Conservation (phyloP, 2,329 filamentous ascomycete species). For the Xylariaceae sp. region DNA sequence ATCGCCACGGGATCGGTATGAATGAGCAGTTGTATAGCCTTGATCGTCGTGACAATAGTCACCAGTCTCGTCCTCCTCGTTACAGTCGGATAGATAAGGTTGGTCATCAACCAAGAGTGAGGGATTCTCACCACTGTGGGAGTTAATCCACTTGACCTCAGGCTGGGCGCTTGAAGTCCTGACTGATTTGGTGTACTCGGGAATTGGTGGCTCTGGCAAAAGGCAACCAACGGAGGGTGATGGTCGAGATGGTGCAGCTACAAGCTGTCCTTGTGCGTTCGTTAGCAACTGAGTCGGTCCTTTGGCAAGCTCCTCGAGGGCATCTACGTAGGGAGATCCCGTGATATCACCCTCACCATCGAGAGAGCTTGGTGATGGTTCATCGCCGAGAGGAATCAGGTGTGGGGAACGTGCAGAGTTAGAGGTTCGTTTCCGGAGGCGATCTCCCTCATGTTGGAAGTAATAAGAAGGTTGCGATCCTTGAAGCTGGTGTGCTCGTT, state of each 20-base stretch:
- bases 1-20: conserved; percentile 66
- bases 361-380: background rate
- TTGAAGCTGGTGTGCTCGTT: conserved; percentile 1
- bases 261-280: conserved; percentile 4
- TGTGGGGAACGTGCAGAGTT: background rate
- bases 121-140: conserved; percentile 1
- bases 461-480: background rate
- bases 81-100: conserved; percentile 49
- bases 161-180: conserved; percentile 2
- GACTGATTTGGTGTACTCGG: background rate
- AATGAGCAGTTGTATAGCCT: conserved; percentile 72
- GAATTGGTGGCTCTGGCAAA: conserved; percentile 8
- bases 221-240: conserved; percentile 6
- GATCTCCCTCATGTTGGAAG: background rate
- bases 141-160: conserved; percentile 5
- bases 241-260: background rate
- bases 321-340: conserved; percentile 42
- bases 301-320: conserved; percentile 37
- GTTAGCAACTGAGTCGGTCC: conserved; percentile 12
- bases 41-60: conserved; percentile 55
- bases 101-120: conserved; percentile 35
- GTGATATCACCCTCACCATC: conserved; percentile 33
- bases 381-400: conserved; percentile 2
- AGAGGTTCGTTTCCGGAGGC: conserved; percentile 1
- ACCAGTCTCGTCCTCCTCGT: conserved; percentile 57